These are phyloP conservation scores for Zygosaccharomyces sapae DNA, from an alignment of 1,139 yeast species.

Conservation along the genomic window DNA sequence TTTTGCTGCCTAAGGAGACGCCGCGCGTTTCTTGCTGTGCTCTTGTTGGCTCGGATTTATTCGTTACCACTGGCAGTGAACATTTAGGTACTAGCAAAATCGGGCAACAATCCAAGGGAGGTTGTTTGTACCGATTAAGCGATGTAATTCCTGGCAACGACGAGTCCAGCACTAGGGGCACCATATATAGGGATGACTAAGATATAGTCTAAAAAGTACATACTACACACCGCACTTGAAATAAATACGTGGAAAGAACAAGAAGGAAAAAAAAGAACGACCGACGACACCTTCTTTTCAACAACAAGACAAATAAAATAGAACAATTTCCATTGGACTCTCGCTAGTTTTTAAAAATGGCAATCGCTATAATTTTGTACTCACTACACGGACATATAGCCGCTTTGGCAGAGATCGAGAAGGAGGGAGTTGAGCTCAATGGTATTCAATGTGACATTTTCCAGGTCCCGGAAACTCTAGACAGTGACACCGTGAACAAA, in stretches of 20 bases:
- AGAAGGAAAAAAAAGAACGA: no score
- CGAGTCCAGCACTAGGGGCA: conserved; percentile 2
- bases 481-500: conserved; percentile 53
- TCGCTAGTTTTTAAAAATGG: no score
- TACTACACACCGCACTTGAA: no score
- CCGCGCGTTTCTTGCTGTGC: conserved; percentile 63
- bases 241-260: no score
- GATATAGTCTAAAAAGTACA: no score
- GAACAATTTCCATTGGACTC: no score
- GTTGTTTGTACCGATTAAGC: conserved; percentile 1
- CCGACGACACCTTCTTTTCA: no score
- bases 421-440: conserved; percentile 66
- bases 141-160: not conserved
- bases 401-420: conserved; percentile 61
- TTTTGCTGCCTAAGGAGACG: conserved; percentile 58
- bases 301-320: no score
- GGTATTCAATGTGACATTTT: conserved; percentile 69
- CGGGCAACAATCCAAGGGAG: conserved; percentile 1
- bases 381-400: conserved; percentile 78
- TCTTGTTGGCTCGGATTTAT: conserved; percentile 69
- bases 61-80: conserved; percentile 61
- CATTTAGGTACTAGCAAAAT: conserved; percentile 1
- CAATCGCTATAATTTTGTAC: conserved; percentile 61
- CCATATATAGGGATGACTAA: not conserved
- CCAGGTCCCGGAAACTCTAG: conserved; percentile 78